Base-by-base conservation (phyloP, 2,329 filamentous ascomycete genomes). In the Diaporthe batatas region DNA sequence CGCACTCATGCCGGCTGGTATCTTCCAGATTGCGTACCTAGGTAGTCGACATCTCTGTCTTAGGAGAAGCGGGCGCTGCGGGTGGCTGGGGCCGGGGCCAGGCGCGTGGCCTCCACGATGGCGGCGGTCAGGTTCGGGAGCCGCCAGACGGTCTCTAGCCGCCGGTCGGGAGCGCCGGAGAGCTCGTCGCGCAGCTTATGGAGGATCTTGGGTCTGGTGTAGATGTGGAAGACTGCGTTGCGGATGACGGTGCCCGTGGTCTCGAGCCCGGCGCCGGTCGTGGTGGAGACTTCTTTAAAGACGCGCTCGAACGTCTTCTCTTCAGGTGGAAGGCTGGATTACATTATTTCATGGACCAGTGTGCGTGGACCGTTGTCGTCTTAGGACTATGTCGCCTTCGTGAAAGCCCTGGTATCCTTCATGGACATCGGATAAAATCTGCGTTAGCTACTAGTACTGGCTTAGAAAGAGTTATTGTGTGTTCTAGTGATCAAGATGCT, bases 21-120 rank as follows among this genome's bases (percentile, higher is more conserved):
- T 80, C 0, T 57, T 68, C 75, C 75, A 80, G 18, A 77, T n/a
- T 0, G 71, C 29, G n/a, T n/a, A n/a, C n/a, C n/a, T n/a, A n/a
- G n/a, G 53, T 79, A 79, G 2, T 73, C 1, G 0, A 79, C 71
- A 34, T 78, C 77, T 10, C 74, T 49, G 18, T 78, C 72, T 0
- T 84, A 83, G 0, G 85, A 82, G 5, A 84, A 76, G 1, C 86
- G 83, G 59, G 84, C 81, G 4, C 85, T 77, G 0, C 83, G 77
- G 34, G 84, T 80, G 4, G 80, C 82, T 6, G 85, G 76, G 0
- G 79, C 81, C 0, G 84, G 83, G 64, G 84, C 82, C 0, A 87
- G 72, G 1, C 86, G 82, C 76, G 86, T 78, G 1, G 82, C 81
- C 75, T 88, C 86, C 47, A 80, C 83, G 18, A 88, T 77, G 1